Percentiles rank a stretch among this genome's conserved stretches.
Evolutionary conservation across 177 flowering plant genomes (phyloP).

Genomic region (Tripterygium wilfordii): DNA sequence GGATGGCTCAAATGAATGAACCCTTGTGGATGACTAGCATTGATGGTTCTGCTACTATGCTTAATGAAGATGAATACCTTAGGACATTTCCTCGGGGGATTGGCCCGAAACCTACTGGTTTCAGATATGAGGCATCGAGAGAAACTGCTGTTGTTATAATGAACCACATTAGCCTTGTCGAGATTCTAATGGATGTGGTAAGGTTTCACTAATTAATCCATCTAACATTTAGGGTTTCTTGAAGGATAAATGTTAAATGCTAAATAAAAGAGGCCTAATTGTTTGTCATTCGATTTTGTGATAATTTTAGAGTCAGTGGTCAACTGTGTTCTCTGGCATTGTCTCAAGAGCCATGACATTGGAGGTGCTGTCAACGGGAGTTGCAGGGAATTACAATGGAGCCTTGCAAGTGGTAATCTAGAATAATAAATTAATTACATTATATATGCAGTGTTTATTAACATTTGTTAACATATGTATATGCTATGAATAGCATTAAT

Average conservation of each 20-base stretch:
- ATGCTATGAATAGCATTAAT: too few species aligned
- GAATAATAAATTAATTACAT: too few species aligned
- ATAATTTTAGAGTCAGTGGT: conserved; percentile 46
- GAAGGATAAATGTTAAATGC: too few species aligned
- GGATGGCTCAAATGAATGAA: conserved; percentile 80
- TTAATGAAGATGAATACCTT: conserved; percentile 75
- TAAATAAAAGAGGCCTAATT: too few species aligned
- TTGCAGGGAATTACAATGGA: conserved; percentile 92
- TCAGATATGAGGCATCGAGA: conserved; percentile 75
- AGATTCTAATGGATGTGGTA: conserved; percentile 97
- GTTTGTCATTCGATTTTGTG: too few species aligned
- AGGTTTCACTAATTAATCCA: not conserved
- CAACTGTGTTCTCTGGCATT: conserved; percentile 68
- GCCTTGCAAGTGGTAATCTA: conserved; percentile 99
- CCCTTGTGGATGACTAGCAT: conserved; percentile 69
- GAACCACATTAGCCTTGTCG: conserved; percentile 81
- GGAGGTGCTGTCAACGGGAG: conserved; percentile 91
- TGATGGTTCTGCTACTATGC: conserved; percentile 31
- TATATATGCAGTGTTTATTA: not conserved
- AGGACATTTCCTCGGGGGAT: conserved; percentile 78
- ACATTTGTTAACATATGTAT: too few species aligned
- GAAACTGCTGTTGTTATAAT: conserved; percentile 82
- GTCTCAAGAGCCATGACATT: conserved; percentile 75
- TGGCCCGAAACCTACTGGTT: conserved; percentile 67
- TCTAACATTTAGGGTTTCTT: too few species aligned